A percentile compares a stretch with the other conserved stretches of the same genome.
Conservation (phyloP, 371 early-diverging fungal species). For the Mortierella sp. region DNA sequence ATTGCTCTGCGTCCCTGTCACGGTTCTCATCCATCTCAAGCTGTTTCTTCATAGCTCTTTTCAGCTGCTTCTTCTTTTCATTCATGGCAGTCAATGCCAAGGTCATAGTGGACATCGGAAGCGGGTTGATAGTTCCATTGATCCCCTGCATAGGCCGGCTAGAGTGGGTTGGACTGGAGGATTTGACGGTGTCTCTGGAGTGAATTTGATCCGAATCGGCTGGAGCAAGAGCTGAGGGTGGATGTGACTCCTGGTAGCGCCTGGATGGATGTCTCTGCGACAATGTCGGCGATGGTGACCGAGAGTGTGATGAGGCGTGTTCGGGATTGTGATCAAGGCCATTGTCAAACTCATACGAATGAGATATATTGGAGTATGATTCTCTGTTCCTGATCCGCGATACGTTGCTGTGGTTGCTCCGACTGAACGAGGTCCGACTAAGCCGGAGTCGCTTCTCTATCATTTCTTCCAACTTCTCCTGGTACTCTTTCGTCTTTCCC, state of each 20-base stretch:
- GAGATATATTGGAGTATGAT: neutral
- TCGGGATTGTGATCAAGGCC: constrained; percentile 15
- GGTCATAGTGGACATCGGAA: constrained; percentile 54
- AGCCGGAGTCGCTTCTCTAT: constrained; percentile 27
- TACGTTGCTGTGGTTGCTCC: neutral
- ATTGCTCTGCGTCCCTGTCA: constrained; percentile 2
- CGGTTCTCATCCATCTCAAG: constrained; percentile 8
- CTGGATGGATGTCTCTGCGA: neutral
- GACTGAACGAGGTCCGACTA: constrained; percentile 12
- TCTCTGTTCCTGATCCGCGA: constrained; percentile 8
- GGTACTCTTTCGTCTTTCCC: constrained; percentile 17
- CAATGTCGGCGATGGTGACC: constrained; percentile 21
- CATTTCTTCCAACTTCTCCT: constrained; percentile 22
- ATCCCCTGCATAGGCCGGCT: neutral
- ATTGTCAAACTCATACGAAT: constrained; percentile 34
- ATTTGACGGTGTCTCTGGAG: constrained; percentile 2
- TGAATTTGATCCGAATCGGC: constrained; percentile 4
- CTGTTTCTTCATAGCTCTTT: constrained; percentile 28
- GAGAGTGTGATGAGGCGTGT: constrained; percentile 13
- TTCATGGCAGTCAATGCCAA: constrained; percentile 48
- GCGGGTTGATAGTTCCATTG: constrained; percentile 11
- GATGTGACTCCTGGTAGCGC: neutral
- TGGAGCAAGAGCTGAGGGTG: neutral
- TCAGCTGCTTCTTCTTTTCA: constrained; percentile 45
- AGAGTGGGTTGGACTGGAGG: neutral